phyloP scores from a whole-genome alignment of 345 rosid genomes.

The Crucihimalaya himalaica region DNA sequence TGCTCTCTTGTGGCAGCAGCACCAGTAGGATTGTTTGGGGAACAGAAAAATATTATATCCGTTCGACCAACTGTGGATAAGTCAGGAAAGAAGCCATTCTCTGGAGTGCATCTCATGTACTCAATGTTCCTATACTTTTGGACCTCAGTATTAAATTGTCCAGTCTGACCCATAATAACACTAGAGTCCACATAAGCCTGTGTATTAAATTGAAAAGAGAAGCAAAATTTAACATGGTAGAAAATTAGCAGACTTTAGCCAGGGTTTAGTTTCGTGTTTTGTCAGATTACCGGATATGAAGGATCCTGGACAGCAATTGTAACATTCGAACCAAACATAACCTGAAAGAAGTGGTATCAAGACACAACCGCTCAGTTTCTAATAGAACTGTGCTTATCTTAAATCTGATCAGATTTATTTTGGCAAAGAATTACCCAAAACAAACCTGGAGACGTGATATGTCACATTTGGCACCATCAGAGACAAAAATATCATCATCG shows the following conservation, averaged over 20 bases:
- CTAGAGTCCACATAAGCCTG: slow-evolving; percentile 92
- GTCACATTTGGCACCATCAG: slow-evolving; percentile 97
- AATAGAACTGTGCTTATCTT: neutral
- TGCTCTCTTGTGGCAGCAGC: slow-evolving; percentile 88
- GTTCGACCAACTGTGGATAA: slow-evolving; percentile 68
- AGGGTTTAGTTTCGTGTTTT: neutral
- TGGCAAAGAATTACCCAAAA: neutral
- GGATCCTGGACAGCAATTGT: slow-evolving; percentile 97
- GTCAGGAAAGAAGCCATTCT: slow-evolving; percentile 93
- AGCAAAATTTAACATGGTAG: neutral
- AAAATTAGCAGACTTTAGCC: neutral
- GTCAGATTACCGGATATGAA: slow-evolving; percentile 77
- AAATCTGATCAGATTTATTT: neutral
- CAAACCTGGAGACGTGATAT: slow-evolving; percentile 94
- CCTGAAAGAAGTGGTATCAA: slow-evolving; percentile 43
- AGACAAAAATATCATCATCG: slow-evolving; percentile 84
- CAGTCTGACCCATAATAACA: slow-evolving; percentile 94
- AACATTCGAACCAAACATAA: slow-evolving; percentile 75
- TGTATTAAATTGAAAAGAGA: slow-evolving; percentile 29
- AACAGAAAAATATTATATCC: slow-evolving; percentile 88
- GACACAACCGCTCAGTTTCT: neutral
- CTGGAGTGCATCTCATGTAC: slow-evolving; percentile 89
- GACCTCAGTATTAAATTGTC: slow-evolving; percentile 56
- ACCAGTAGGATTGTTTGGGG: slow-evolving; percentile 95
- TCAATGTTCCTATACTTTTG: slow-evolving; percentile 73